phyloP scores from a whole-genome alignment of 306 rosid genomes.

The Albizia julibrissin region DNA sequence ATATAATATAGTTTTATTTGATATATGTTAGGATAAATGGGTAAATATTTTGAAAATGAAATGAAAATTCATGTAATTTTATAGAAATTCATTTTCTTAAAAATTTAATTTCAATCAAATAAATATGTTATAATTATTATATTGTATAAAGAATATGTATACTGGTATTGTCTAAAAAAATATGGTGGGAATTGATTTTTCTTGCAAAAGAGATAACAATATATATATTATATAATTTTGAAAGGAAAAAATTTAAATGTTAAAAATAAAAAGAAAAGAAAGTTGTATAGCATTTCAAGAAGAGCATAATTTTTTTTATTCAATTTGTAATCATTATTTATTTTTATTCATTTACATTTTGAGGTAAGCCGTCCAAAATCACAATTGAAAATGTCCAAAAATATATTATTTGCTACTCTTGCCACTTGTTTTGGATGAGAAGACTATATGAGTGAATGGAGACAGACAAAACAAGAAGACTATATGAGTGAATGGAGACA shows the following conservation, averaged over 20 bases:
- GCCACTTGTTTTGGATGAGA: neutral
- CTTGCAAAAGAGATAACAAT: neutral
- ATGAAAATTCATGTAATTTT: no score
- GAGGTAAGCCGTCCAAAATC: neutral
- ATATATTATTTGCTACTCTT: neutral
- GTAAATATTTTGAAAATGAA: neutral
- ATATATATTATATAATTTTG: neutral
- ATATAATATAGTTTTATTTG: neutral
- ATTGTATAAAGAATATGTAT: no score
- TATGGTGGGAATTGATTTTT: neutral
- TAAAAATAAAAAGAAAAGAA: neutral
- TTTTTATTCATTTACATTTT: neutral
- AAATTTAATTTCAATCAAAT: neutral
- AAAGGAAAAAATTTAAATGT: neutral
- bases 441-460: constrained; percentile 10
- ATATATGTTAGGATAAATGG: no score
- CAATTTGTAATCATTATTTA: neutral
- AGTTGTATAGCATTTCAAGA: neutral
- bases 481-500: constrained; percentile 18
- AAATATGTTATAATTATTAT: no score
- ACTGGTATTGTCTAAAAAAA: no score
- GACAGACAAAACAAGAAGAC: constrained; percentile 6
- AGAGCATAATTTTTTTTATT: neutral
- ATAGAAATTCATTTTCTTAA: neutral
- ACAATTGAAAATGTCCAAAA: neutral